Conservation (phyloP, 2,329 filamentous ascomycete genomes). For the Claviceps capensis region DNA sequence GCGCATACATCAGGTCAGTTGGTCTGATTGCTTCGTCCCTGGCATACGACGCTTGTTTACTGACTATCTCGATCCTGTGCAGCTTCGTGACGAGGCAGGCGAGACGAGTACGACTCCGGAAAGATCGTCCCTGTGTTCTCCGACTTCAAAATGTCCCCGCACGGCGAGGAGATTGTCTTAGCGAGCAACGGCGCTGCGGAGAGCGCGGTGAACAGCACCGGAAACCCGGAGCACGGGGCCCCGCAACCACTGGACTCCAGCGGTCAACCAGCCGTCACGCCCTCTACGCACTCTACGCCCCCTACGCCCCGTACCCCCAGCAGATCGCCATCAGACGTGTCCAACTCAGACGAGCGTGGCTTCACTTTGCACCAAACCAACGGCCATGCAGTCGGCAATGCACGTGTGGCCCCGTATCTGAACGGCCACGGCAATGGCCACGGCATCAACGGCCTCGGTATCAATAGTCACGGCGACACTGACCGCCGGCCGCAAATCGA, state of each 20-base stretch:
- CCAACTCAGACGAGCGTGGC: slow-evolving; percentile 10
- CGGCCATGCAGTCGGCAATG: background rate
- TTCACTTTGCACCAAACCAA: background rate
- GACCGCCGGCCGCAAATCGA: slow-evolving; percentile 11
- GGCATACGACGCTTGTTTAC: background rate
- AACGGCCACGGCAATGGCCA: slow-evolving; percentile 8
- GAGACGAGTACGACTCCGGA: background rate
- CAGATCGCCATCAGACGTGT: background rate
- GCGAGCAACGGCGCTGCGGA: slow-evolving; percentile 14
- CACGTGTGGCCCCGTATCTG: slow-evolving; percentile 6
- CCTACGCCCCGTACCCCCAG: slow-evolving; percentile 5
- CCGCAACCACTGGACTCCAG: slow-evolving; percentile 1
- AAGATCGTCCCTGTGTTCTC: background rate
- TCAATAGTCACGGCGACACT: background rate
- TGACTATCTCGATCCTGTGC: background rate
- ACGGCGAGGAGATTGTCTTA: slow-evolving; percentile 18
- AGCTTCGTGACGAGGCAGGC: background rate
- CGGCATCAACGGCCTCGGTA: background rate
- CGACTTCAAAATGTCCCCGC: slow-evolving; percentile 19
- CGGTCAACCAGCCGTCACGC: background rate
- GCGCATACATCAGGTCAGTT: background rate
- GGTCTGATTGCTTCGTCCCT: background rate
- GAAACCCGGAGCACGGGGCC: slow-evolving; percentile 1
- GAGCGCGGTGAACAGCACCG: slow-evolving; percentile 5
- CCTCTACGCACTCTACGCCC: slow-evolving; percentile 2